These are phyloP conservation scores for Eucalyptus caleyi DNA, from an alignment of 345 rosid genomes.

Conservation along the genomic window DNA sequence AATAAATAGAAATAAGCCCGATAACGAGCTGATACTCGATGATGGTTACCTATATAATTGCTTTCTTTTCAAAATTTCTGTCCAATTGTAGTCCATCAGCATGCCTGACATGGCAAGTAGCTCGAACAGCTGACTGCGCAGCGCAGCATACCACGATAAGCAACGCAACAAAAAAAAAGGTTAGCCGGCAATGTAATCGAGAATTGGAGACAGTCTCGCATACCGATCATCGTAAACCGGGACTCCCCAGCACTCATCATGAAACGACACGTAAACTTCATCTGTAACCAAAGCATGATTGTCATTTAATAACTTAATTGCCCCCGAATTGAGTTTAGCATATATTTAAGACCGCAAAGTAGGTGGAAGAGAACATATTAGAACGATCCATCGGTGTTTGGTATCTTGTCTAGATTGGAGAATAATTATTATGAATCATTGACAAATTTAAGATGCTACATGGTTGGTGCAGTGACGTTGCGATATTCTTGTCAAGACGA, in stretches of 20 bases:
- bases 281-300: constrained; percentile 29
- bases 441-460: neutral
- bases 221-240: constrained; percentile 92
- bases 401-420: neutral
- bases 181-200: neutral
- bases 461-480: neutral
- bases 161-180: neutral
- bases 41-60: constrained; percentile 45
- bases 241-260: constrained; percentile 95
- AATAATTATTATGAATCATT: neutral
- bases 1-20: neutral
- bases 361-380: neutral
- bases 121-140: constrained; percentile 75
- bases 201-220: neutral
- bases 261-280: constrained; percentile 72
- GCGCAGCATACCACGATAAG: neutral
- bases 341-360: neutral
- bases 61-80: constrained; percentile 77
- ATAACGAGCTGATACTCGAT: neutral
- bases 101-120: constrained; percentile 80
- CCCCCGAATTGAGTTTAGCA: neutral
- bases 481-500: neutral
- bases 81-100: constrained; percentile 99
- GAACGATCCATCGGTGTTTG: neutral
- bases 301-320: neutral